Evolutionary conservation across 2,329 filamentous ascomycete genomes (phyloP).

Genomic region (Fusarium pininemorale): DNA sequence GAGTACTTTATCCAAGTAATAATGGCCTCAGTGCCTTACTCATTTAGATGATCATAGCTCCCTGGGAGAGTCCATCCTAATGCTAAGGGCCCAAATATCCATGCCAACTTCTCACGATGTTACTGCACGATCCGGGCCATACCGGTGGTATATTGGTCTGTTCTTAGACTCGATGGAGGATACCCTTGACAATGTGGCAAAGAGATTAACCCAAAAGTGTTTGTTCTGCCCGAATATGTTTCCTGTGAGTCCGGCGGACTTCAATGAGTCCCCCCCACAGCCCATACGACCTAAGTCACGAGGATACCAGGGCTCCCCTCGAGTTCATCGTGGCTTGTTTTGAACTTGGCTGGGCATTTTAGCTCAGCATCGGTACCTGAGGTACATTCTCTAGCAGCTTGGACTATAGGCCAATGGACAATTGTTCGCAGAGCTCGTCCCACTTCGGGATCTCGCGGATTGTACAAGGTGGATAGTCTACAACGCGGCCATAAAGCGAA

Average conservation of each 20-base stretch:
- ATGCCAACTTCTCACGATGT: neutral
- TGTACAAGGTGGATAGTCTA: rapidly evolving
- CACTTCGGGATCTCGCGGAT: neutral
- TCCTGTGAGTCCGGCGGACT: too few species aligned
- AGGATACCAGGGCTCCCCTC: too few species aligned
- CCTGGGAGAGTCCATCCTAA: neutral
- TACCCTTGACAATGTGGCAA: rapidly evolving
- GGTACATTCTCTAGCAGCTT: neutral
- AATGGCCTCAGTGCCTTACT: too few species aligned
- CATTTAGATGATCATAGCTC: rapidly evolving
- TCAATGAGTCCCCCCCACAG: too few species aligned
- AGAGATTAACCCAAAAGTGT: rapidly evolving
- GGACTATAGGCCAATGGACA: too few species aligned
- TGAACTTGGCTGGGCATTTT: rapidly evolving
- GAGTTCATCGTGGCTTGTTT: too few species aligned
- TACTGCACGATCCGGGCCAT: neutral
- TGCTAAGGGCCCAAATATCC: neutral
- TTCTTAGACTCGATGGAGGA: neutral
- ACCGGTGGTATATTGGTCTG: rapidly evolving
- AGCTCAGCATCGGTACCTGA: rapidly evolving
- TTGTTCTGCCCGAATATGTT: rapidly evolving
- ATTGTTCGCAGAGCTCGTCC: rapidly evolving
- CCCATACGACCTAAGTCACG: too few species aligned
- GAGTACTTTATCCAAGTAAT: too few species aligned
- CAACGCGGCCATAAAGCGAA: neutral